Conservation (phyloP, 306 rosid species). For the Rubus idaeus region DNA sequence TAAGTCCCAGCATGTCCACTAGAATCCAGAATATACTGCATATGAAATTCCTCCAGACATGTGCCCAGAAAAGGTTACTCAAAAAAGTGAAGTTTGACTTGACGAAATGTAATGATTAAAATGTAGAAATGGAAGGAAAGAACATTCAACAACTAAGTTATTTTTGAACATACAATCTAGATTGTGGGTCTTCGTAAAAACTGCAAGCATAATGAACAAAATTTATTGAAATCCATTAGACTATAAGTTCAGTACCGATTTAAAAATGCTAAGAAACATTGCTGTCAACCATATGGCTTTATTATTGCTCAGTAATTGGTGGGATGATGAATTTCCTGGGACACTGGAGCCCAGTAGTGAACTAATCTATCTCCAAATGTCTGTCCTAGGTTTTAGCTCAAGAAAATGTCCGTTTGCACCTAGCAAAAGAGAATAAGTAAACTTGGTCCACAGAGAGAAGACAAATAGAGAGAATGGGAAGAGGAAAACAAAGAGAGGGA, state of each 20-base stretch:
- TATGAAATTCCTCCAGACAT: too few species aligned
- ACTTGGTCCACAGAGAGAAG: background rate
- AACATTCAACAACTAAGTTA: background rate
- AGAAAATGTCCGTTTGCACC: background rate
- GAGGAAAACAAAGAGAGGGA: background rate
- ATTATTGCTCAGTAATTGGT: background rate
- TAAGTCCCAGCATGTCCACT: too few species aligned
- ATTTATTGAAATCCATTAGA: background rate
- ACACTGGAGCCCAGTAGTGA: background rate
- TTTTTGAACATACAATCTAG: background rate
- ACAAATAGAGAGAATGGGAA: background rate
- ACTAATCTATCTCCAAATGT: background rate
- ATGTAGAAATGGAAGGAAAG: background rate
- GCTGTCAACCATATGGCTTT: too few species aligned
- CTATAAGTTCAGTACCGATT: background rate
- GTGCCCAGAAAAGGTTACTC: too few species aligned
- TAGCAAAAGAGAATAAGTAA: background rate
- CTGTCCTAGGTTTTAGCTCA: background rate
- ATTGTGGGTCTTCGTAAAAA: background rate
- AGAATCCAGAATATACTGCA: too few species aligned
- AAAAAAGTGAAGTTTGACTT: background rate
- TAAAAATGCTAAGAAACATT: background rate
- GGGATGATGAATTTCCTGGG: background rate
- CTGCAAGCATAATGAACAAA: background rate
- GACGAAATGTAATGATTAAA: background rate